Base-by-base conservation (phyloP, 768 basidiomycete genomes). In the Rossbeevera mucosa region DNA sequence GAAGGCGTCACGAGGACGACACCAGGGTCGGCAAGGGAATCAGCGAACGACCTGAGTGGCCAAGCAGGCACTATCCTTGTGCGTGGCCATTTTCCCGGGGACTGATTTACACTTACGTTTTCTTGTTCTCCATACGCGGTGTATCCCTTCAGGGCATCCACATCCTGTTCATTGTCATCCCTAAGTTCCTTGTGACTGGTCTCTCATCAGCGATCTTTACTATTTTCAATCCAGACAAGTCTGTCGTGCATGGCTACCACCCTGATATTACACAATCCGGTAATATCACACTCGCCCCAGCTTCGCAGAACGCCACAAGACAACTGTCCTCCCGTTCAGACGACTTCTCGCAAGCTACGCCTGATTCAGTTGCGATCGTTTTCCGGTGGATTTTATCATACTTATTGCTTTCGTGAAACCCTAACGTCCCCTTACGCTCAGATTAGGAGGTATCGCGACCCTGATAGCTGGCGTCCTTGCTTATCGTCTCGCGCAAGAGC, bases 101-200 rank as follows among this genome's bases (percentile, higher is more conserved):
- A n/a, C n/a, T n/a, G n/a, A n/a, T n/a, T 51, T 26, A 43, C 25
- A 12, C n/a, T n/a, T 50, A 12, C 28, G 12, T 33, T 36, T n/a
- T 26, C 26, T 25, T 28, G 26, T 28, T 44, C 18, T 18, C 44
- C 26, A n/a, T n/a, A n/a, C n/a, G n/a, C n/a, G n/a, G n/a, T n/a
- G n/a, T 11, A n/a, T 18, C 26, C 26, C 29, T 13, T 28, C 54
- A 93, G 91, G 94, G 95, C 36, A 95, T 97, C 47, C 94, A 97
- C 70, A 97, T 97, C 63, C 80, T 96, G 53, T 95, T 89, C 69
- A 75, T 98, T 55, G 95, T 97, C 53, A 72, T 96, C 7, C 95
- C 95, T 0, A 95, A 98, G 64, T 94, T 97, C 70, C 77, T 98
- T 38, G 87, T 94, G 29, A 94, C 91, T 0, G 92, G 85, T 22